Conservation (phyloP, 1,284 basidiomycete genomes). For the Ceratobasidium sp. region DNA sequence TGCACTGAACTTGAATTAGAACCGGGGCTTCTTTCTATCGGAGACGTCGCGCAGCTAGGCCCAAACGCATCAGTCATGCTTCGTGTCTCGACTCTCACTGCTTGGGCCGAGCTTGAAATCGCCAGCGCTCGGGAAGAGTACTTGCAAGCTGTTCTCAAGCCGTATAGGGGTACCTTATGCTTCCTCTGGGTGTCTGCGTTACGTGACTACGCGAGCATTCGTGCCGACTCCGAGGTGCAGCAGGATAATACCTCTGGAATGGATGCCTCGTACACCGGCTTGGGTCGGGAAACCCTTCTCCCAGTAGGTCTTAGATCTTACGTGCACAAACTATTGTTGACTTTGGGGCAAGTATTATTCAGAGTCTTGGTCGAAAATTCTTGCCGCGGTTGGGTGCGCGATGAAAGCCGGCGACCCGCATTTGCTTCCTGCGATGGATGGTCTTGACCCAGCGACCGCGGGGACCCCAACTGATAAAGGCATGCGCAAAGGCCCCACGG, state of each 20-base stretch:
- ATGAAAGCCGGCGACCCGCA: conserved; percentile 79
- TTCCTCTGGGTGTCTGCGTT: conserved; percentile 91
- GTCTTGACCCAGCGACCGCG: conserved; percentile 62
- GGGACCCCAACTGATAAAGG: conserved; percentile 53
- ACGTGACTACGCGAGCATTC: conserved; percentile 91
- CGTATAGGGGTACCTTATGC: conserved; percentile 80
- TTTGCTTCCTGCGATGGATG: conserved; percentile 85
- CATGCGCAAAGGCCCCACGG: conserved; percentile 75
- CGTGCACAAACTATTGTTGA: not conserved
- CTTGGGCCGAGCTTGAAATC: conserved; percentile 95
- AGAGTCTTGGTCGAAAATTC: conserved; percentile 83
- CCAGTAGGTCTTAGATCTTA: conserved; percentile 69
- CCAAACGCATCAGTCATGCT: conserved; percentile 97
- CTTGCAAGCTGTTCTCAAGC: conserved; percentile 84
- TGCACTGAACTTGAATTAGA: conserved; percentile 62
- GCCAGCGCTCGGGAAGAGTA: conserved; percentile 82
- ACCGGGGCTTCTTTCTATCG: conserved; percentile 85
- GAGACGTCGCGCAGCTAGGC: conserved; percentile 88
- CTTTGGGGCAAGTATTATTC: conserved; percentile 80
- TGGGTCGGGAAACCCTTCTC: conserved; percentile 90
- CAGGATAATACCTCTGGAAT: conserved; percentile 77
- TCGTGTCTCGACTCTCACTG: conserved; percentile 91
- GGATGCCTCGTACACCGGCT: conserved; percentile 85
- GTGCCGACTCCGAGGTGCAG: conserved; percentile 87
- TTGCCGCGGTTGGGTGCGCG: conserved; percentile 87